Evolutionary conservation across 768 basidiomycete genomes (phyloP).

Genomic region (Dentipellis sp.): DNA sequence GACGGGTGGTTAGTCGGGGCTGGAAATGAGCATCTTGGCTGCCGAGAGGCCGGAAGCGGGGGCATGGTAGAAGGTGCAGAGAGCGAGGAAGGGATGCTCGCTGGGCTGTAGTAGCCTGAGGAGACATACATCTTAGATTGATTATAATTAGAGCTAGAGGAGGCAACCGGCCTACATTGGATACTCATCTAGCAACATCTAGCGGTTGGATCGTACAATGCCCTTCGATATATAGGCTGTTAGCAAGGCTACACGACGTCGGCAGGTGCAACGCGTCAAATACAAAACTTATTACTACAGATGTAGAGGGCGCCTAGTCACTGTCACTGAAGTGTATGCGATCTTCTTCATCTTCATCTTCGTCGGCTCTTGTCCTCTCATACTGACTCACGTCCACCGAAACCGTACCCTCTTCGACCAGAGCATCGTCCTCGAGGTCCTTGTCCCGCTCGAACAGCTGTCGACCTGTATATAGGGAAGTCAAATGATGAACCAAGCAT

Average conservation of each 20-base stretch:
- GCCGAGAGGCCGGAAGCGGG: conserved; percentile 45
- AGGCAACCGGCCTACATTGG: conserved; percentile 54
- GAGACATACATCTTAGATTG: not conserved
- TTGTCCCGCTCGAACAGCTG: conserved; percentile 86
- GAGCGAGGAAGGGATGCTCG: conserved; percentile 8
- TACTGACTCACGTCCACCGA: conserved; percentile 90
- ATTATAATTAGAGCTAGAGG: not conserved
- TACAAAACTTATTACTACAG: not conserved
- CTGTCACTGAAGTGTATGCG: conserved; percentile 78
- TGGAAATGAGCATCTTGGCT: conserved; percentile 47
- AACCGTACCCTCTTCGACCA: conserved; percentile 78
- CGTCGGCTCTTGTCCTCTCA: conserved; percentile 49
- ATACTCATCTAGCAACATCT: too few species aligned
- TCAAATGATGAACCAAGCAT: not conserved
- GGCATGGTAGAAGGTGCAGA: conserved; percentile 15
- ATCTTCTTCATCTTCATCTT: conserved; percentile 60
- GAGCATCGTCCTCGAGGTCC: conserved; percentile 67
- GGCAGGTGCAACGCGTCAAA: too few species aligned
- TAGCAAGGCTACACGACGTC: too few species aligned
- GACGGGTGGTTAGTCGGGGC: conserved; percentile 47
- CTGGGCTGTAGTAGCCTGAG: conserved; percentile 5
- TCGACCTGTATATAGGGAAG: conserved; percentile 46
- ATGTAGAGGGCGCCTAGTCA: conserved; percentile 35
- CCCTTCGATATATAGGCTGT: too few species aligned
- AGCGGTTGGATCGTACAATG: too few species aligned